Evolutionary conservation across 345 rosid species (phyloP).

Genomic region (Capsella bursapastoris): DNA sequence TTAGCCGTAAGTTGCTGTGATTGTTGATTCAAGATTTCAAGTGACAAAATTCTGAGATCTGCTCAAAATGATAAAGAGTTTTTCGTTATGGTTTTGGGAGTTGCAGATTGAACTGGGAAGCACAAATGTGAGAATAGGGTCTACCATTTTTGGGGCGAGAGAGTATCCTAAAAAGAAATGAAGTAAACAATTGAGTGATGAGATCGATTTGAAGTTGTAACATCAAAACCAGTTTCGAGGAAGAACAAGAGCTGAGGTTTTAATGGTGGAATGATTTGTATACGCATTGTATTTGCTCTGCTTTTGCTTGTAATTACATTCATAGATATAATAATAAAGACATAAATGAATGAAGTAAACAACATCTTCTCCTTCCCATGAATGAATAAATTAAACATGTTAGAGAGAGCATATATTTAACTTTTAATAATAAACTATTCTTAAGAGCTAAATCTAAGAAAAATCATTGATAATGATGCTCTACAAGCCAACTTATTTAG

Average conservation of each 20-base stretch:
- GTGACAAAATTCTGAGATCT: background rate
- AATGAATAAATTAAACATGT: too few relatives aligned
- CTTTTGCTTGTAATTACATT: too few relatives aligned
- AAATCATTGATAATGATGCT: too few relatives aligned
- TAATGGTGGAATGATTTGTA: background rate
- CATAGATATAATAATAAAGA: too few relatives aligned
- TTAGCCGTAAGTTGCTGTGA: constrained; percentile 68
- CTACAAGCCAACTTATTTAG: too few relatives aligned
- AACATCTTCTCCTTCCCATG: too few relatives aligned
- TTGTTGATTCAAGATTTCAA: background rate
- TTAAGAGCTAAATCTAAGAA: too few relatives aligned
- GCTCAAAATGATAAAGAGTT: background rate
- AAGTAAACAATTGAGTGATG: background rate
- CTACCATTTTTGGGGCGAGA: constrained; percentile 88
- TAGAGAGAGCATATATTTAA: too few relatives aligned
- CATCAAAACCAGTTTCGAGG: constrained; percentile 7
- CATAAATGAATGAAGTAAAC: too few relatives aligned
- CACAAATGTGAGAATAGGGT: constrained; percentile 90
- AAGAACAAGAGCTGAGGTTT: constrained; percentile 6
- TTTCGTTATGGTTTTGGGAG: background rate
- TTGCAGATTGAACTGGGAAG: constrained; percentile 93
- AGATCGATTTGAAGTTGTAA: constrained; percentile 1
- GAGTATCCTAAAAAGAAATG: constrained; percentile 72
- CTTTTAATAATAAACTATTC: too few relatives aligned
- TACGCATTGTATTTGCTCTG: too few relatives aligned